Evolutionary conservation across 495 filamentous ascomycete genomes (phyloP).

Genomic region (Hypoxylon lenormandii): DNA sequence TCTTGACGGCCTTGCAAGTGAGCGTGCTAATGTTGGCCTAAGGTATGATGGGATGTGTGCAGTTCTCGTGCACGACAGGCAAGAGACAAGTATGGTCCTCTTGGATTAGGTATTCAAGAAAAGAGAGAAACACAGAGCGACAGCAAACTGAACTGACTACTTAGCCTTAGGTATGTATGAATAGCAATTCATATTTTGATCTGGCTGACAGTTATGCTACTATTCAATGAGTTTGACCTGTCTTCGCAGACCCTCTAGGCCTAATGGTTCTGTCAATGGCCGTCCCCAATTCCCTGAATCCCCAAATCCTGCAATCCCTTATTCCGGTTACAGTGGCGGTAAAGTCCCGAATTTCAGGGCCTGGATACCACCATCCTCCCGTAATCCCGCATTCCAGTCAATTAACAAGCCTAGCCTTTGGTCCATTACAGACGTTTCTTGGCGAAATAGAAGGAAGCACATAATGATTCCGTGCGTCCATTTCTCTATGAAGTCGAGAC

Average conservation of each 20-base stretch:
- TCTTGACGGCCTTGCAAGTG: conserved; percentile 7
- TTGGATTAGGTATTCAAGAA: conserved; percentile 3
- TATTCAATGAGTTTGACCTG: conserved; percentile 5
- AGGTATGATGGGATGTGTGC: not conserved
- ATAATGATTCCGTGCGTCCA: conserved; percentile 20
- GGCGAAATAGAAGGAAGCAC: conserved; percentile 11
- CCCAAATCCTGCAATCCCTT: conserved; percentile 48
- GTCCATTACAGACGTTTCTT: conserved; percentile 4
- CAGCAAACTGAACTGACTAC: conserved; percentile 1
- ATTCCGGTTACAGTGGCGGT: conserved; percentile 20
- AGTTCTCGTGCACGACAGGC: conserved; percentile 6
- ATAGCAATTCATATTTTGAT: conserved; percentile 1
- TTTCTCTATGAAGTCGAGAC: not conserved
- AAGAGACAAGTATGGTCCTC: not conserved
- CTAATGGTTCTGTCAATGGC: conserved; percentile 18
- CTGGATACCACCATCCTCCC: conserved; percentile 28
- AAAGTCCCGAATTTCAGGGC: conserved; percentile 17
- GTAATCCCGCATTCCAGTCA: conserved; percentile 42
- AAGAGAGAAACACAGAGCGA: not conserved
- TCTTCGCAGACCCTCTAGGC: conserved; percentile 17
- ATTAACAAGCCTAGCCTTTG: conserved; percentile 29
- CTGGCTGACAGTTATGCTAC: conserved; percentile 19
- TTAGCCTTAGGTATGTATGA: not conserved
- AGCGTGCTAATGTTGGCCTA: conserved; percentile 1
- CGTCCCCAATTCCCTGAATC: conserved; percentile 45